Conservation (phyloP, 495 filamentous ascomycete species). For the Darksidea phi region DNA sequence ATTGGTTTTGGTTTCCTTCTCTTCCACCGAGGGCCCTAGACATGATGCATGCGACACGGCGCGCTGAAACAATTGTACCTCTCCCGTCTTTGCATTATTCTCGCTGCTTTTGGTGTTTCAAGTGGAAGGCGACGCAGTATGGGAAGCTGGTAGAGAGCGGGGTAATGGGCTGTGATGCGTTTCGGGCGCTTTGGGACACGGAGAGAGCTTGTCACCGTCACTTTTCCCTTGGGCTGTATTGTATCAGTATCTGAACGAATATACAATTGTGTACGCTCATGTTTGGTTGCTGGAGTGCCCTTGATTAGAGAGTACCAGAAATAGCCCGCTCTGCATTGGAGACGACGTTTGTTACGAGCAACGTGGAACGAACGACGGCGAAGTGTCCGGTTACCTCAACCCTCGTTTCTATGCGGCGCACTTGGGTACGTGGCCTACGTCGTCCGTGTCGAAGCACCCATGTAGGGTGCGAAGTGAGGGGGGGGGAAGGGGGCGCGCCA, state of each 20-base stretch:
- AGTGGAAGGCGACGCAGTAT: too few species aligned
- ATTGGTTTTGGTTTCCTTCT: conserved; percentile 17
- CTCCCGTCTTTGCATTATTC: neutral
- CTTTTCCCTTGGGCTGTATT: neutral
- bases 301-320: neutral
- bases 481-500: too few species aligned
- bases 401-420: conserved; percentile 12
- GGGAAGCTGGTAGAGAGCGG: neutral
- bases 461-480: conserved; percentile 12
- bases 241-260: neutral
- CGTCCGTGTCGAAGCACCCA: neutral
- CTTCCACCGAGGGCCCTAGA: conserved; percentile 19
- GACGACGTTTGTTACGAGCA: conserved; percentile 1
- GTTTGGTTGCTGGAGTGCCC: neutral
- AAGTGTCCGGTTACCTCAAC: conserved; percentile 19
- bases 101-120: conserved; percentile 16
- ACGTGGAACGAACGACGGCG: conserved; percentile 33
- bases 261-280: neutral
- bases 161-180: conserved; percentile 9
- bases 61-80: conserved; percentile 32
- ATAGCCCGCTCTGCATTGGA: neutral
- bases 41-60: conserved; percentile 32
- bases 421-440: conserved; percentile 23
- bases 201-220: too few species aligned
- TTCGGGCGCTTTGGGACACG: neutral